Evolutionary conservation across 106 monocot genomes (phyloP), one percentile per base, ranked within the genome.

Genomic region (Dioscorea alata): DNA sequence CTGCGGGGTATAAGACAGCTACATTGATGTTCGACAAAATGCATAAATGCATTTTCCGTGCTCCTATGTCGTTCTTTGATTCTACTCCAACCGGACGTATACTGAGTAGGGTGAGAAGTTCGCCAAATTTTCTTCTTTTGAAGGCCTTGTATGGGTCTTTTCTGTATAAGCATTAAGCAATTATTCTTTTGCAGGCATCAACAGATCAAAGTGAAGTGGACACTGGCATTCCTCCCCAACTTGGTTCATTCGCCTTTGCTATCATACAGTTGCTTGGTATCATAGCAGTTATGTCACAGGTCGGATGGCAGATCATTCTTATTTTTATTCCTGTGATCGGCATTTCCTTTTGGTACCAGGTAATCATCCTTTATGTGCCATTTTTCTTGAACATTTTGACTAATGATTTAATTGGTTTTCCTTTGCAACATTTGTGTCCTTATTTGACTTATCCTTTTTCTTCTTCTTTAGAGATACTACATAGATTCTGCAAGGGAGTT

Each of bases 21-120:
- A 86, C 80, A 17, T 19, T 81, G 31, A 73, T 97, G 60, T 97
- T 92, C 60, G 71, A 92, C 72, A 86, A 90, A 64, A 92, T 97
- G 94, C 87, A 87, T 66, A 35, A 59, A 0, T 73, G 69, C 71
- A 86, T 94, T 59, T 90, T 94, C 63, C 84, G 87, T 50, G 97
- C 92, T 73, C 86, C 92, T 0, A 97, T 97, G 92, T 84, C 91
- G 25, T 97, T 89, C 73, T 96, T 96, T 64, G 90, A 94, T 85
- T 87, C 94, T 67, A 94, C 90, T 33, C 94, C 94, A 6, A 94
- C 84, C 49, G 90, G 90, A 0, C 85, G 91, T 3, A 95, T 95
- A 75, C 60, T 95, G 35, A 95, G 82, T 65, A 83, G 94, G 56
- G 94, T 91, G 80, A 82, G 35, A 59, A 42, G 18, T 53, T 31